Conservation (phyloP, 2,329 filamentous ascomycete genomes). For the Nothophaeocryptopus gaeumannii region DNA sequence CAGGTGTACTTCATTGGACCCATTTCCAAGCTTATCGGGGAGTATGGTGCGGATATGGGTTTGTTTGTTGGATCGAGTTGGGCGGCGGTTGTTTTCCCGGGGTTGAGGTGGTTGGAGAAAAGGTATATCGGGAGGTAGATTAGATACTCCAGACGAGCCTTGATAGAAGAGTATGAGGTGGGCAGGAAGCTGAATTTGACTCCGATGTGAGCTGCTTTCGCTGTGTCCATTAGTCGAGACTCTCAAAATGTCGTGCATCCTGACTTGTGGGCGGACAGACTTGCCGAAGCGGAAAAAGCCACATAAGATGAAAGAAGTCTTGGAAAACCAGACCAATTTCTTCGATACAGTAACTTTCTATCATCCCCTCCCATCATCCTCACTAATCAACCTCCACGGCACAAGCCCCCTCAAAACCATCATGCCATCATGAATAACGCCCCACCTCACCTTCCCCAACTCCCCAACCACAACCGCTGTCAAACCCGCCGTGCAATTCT, state of each 20-base stretch:
- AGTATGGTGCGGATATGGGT: slow-evolving; percentile 6
- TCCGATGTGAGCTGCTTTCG: too few species aligned
- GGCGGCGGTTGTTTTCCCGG: slow-evolving; percentile 7
- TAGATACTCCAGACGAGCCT: too few species aligned
- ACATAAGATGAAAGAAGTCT: too few species aligned
- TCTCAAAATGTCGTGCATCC: too few species aligned
- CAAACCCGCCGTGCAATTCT: slow-evolving; percentile 52
- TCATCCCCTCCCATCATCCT: slow-evolving; percentile 9
- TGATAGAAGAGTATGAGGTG: too few species aligned
- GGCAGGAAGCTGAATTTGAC: too few species aligned
- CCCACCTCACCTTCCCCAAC: slow-evolving; percentile 59
- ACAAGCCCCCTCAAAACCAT: slow-evolving; percentile 50
- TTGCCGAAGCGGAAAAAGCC: too few species aligned
- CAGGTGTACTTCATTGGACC: slow-evolving; percentile 29
- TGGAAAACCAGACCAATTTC: too few species aligned
- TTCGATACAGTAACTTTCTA: too few species aligned
- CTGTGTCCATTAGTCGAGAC: too few species aligned
- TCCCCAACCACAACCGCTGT: slow-evolving; percentile 56
- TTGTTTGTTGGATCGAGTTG: slow-evolving; percentile 4
- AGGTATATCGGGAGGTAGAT: slow-evolving; percentile 2
- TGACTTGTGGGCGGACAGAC: too few species aligned
- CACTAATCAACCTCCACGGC: slow-evolving; percentile 37
- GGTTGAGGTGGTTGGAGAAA: slow-evolving; percentile 4
- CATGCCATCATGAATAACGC: slow-evolving; percentile 61
- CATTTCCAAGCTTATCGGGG: slow-evolving; percentile 18